A percentile compares a stretch with the other conserved stretches of the same genome.
Conservation (phyloP, 495 filamentous ascomycete species). For the Terfezia boudieri region DNA sequence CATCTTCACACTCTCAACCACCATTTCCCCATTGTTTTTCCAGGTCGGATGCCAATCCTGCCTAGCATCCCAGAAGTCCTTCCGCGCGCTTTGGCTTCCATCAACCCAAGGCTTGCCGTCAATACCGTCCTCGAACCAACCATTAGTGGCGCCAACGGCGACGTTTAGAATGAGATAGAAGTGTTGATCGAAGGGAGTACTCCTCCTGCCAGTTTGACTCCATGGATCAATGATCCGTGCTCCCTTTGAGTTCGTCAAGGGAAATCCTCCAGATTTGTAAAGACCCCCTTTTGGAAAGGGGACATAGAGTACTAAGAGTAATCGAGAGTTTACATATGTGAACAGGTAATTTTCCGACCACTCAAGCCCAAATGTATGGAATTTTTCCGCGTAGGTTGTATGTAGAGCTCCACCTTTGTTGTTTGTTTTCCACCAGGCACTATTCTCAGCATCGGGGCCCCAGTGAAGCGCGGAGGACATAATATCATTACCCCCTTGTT, state of each 20-base stretch:
- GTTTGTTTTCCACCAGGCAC: conserved; percentile 59
- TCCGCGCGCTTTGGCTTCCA: conserved; percentile 34
- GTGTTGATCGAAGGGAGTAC: conserved; percentile 57
- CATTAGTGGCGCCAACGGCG: conserved; percentile 63
- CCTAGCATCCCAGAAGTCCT: conserved; percentile 50
- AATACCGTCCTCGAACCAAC: conserved; percentile 55
- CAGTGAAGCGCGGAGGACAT: conserved; percentile 63
- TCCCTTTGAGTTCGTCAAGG: conserved; percentile 42
- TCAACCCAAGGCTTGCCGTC: conserved; percentile 66
- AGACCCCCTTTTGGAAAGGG: conserved; percentile 44
- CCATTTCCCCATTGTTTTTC: conserved; percentile 41
- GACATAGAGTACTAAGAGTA: conserved; percentile 58
- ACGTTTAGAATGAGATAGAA: conserved; percentile 72
- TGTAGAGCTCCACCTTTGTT: conserved; percentile 53
- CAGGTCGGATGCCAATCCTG: conserved; percentile 56
- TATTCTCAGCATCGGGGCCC: conserved; percentile 39
- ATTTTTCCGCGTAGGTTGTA: conserved; percentile 43
- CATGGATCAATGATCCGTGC: conserved; percentile 44
- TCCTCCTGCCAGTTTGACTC: conserved; percentile 35
- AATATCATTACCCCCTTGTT: conserved; percentile 60
- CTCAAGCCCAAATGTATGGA: conserved; percentile 58
- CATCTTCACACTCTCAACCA: conserved; percentile 54
- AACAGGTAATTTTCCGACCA: conserved; percentile 79
- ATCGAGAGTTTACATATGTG: conserved; percentile 59
- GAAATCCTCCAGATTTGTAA: conserved; percentile 56